Evolutionary conservation across 768 basidiomycete genomes (phyloP).

Genomic region (Auriscalpium vulgare): DNA sequence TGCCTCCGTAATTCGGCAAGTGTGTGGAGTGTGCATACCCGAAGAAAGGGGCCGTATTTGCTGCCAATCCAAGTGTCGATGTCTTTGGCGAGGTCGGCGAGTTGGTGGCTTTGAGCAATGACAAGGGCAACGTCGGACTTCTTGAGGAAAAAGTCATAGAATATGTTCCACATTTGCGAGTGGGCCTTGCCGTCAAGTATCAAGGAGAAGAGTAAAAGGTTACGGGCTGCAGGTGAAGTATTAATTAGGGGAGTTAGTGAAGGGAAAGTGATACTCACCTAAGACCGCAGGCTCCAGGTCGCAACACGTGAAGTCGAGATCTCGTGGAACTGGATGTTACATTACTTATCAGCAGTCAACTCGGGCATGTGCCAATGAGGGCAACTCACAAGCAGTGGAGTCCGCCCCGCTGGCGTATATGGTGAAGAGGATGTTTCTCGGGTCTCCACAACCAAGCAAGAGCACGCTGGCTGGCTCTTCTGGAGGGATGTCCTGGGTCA

Average conservation of each 20-base stretch:
- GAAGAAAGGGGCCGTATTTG: conserved; percentile 30
- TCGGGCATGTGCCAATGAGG: background rate
- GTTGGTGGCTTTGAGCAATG: conserved; percentile 30
- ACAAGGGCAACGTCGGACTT: conserved; percentile 26
- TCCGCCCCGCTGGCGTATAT: conserved; percentile 22
- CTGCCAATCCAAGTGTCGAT: conserved; percentile 30
- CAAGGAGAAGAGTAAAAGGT: conserved; percentile 38
- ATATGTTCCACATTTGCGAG: conserved; percentile 34
- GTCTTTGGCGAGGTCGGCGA: conserved; percentile 26
- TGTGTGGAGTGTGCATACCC: conserved; percentile 32
- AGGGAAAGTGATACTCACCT: conserved; percentile 22
- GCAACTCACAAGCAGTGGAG: background rate
- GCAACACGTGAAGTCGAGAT: conserved; percentile 42
- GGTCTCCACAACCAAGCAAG: conserved; percentile 51
- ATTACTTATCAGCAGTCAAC: background rate
- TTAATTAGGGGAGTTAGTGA: background rate
- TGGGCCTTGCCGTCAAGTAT: conserved; percentile 25
- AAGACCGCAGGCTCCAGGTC: conserved; percentile 41
- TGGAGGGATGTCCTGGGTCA: conserved; percentile 40
- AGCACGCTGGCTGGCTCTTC: conserved; percentile 42
- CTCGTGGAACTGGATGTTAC: conserved; percentile 12
- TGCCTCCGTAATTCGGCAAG: conserved; percentile 31
- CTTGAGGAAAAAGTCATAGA: conserved; percentile 42
- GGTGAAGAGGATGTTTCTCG: conserved; percentile 45
- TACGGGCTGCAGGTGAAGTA: conserved; percentile 31